Conservation (phyloP, 805 yeast genomes). For the Cyberlindnera nakhonratchasimensis region DNA sequence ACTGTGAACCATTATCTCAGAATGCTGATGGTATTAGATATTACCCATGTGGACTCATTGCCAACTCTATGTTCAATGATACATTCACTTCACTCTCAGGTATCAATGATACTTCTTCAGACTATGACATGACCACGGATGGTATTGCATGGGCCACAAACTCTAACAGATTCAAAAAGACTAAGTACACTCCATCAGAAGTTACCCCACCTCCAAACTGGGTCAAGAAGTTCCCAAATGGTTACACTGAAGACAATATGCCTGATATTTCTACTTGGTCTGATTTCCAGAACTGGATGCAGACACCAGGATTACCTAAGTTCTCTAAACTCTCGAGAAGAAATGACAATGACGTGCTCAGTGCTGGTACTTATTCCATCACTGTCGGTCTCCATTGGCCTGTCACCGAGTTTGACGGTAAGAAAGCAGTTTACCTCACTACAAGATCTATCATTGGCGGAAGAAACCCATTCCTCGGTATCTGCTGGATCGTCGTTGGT, state of each 20-base stretch:
- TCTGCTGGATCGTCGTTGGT: constrained; percentile 73
- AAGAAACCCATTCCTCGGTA: constrained; percentile 68
- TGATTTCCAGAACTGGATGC: constrained; percentile 83
- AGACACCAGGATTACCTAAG: constrained; percentile 69
- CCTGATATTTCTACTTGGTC: constrained; percentile 69
- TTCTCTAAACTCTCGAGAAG: constrained; percentile 65
- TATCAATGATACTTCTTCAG: constrained; percentile 34
- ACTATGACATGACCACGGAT: constrained; percentile 43
- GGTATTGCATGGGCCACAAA: constrained; percentile 76
- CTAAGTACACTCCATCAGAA: constrained; percentile 54
- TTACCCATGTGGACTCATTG: constrained; percentile 84
- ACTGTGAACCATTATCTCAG: constrained; percentile 65
- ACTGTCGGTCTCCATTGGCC: constrained; percentile 77
- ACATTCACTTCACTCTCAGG: constrained; percentile 50
- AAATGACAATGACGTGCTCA: constrained; percentile 53
- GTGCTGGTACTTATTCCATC: constrained; percentile 59
- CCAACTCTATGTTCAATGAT: constrained; percentile 77
- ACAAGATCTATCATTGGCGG: constrained; percentile 77
- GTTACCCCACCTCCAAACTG: constrained; percentile 86
- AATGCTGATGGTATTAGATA: constrained; percentile 52
- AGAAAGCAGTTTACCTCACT: constrained; percentile 61
- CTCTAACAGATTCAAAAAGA: constrained; percentile 57
- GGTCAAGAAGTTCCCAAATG: constrained; percentile 65
- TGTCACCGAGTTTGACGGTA: constrained; percentile 62
- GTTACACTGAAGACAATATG: constrained; percentile 64